These are phyloP conservation scores for Actinidia chinensis DNA, from an alignment of 179 eudicot species.

Conservation along the genomic window DNA sequence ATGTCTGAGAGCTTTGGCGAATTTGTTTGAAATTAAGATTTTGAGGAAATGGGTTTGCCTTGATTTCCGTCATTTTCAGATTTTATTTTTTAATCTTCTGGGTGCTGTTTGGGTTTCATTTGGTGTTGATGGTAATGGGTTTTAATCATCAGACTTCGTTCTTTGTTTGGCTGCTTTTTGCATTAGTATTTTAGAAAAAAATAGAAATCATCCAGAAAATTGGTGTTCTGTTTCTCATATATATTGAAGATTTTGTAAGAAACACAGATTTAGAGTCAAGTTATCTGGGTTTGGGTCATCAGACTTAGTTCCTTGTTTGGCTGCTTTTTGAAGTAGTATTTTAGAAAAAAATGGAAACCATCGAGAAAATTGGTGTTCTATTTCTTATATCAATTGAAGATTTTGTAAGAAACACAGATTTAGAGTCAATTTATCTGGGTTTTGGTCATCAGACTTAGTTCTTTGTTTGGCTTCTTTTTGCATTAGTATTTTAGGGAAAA, in stretches of 20 bases:
- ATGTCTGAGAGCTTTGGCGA: not conserved
- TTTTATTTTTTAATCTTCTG: not conserved
- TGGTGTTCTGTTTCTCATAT: not conserved
- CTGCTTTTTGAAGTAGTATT: no score
- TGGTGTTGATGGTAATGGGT: not conserved
- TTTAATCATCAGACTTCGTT: not conserved
- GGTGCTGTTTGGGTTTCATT: not conserved
- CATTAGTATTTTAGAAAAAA: not conserved
- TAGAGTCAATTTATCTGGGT: not conserved
- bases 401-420: not conserved
- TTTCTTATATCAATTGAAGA: not conserved
- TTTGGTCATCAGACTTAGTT: no score
- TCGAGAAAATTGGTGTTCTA: not conserved
- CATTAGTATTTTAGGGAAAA: not conserved
- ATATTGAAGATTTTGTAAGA: not conserved
- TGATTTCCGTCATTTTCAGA: not conserved
- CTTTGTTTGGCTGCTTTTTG: conserved; percentile 2
- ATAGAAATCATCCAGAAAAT: not conserved
- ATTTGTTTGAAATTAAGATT: conserved; percentile 10
- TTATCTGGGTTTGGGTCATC: not conserved
- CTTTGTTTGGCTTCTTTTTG: no score
- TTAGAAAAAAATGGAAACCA: not conserved
- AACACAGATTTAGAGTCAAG: not conserved
- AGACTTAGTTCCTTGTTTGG: no score
- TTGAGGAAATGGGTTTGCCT: conserved; percentile 10